Base-by-base conservation (phyloP, 1,284 basidiomycete species). In the Ceratobasidium sp. region DNA sequence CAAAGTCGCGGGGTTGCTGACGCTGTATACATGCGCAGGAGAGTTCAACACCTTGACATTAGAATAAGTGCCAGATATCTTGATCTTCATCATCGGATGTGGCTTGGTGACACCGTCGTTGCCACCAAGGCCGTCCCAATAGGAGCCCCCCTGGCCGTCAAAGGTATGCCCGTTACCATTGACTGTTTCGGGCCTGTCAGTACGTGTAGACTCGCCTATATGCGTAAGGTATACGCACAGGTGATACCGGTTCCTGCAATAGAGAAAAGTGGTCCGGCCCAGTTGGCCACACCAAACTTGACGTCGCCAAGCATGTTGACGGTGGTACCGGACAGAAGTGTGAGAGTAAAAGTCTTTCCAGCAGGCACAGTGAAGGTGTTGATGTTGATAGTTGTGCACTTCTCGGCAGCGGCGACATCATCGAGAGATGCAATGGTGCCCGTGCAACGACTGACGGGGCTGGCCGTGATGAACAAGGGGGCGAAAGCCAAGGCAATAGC, bases 271-370 rank as follows among this genome's bases (percentile, higher is more conserved):
- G 87, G 87, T 19, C 87, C 87, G 0, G 76, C 78, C 86, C 87
- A 87, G 33, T 76, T 81, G 65, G 79, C 45, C 73, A 84, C 69
- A 17, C 83, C 86, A 77, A 88, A 88, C 22, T 78, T 76, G 47
- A 88, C 81, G 14, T 86, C 83, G 9, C 87, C 87, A 86, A 86
- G 80, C 80, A 88, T 79, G 75, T 81, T 87, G 62, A 88, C 87
- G 2, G 82, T 86, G 0, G 86, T 84, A 2, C 84, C 84, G n/a
- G 79, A 77, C 65, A 83, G 64, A 51, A 88, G 79, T 36, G 79
- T 66, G 29, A 88, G 81, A 3, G 78, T 80, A 56, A 88, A 82
- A 0, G 81, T 83, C 77, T 84, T 44, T 6, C 85, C 87, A 56
- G 81, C 82, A n/a, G 87, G 85, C 22, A 75, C 76, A 36, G 75